These are phyloP conservation scores for Flammula alnicola DNA, from an alignment of 1,284 basidiomycete species.

Conservation along the genomic window DNA sequence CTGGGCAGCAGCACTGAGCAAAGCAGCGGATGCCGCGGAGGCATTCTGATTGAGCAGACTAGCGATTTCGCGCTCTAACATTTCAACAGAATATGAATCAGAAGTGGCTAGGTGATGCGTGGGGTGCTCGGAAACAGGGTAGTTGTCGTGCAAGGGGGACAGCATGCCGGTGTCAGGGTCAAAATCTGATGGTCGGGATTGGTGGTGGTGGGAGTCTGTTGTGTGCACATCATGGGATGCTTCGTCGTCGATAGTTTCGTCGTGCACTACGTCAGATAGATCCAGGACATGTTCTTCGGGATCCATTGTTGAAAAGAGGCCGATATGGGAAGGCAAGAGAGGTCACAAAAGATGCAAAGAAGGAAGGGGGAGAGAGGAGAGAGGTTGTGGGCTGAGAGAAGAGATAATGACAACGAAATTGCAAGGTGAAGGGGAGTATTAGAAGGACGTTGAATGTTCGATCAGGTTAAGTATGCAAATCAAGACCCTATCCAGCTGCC, in stretches of 20 bases:
- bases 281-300: conserved; percentile 65
- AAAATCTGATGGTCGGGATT: conserved; percentile 40
- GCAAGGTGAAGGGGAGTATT: neutral
- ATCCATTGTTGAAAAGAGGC: conserved; percentile 49
- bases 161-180: conserved; percentile 37
- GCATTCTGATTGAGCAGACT: conserved; percentile 72
- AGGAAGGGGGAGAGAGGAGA: neutral
- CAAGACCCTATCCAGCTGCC: conserved; percentile 12
- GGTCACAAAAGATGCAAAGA: conserved; percentile 6
- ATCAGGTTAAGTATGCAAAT: conserved; percentile 14
- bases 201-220: conserved; percentile 31
- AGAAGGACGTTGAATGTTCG: conserved; percentile 13
- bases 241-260: conserved; percentile 63
- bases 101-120: conserved; percentile 37
- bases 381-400: neutral
- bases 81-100: conserved; percentile 63
- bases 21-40: conserved; percentile 61
- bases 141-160: conserved; percentile 42
- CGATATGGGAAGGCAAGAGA: conserved; percentile 15
- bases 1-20: conserved; percentile 63
- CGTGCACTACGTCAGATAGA: conserved; percentile 80
- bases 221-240: conserved; percentile 30
- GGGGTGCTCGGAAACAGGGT: conserved; percentile 35
- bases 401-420: neutral
- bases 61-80: conserved; percentile 76